phyloP scores from a whole-genome alignment of 164 flowering plant species.

The Macadamia integrifolia region DNA sequence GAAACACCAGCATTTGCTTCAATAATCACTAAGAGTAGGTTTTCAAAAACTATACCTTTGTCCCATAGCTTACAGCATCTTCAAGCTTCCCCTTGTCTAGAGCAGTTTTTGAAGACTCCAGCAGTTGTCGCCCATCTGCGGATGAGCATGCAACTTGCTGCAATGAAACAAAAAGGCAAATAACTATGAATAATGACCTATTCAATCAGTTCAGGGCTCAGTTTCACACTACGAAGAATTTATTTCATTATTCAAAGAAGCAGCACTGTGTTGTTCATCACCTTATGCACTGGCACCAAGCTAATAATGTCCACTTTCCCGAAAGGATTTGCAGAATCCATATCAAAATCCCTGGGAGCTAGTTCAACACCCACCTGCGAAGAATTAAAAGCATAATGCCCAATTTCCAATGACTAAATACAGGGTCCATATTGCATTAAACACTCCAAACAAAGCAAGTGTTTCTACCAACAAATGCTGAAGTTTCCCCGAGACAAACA shows the following conservation, averaged over 20 bases:
- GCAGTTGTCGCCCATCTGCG: conserved; percentile 95
- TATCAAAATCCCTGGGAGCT: conserved; percentile 90
- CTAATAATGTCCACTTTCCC: conserved; percentile 67
- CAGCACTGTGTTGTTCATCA: conserved; percentile 18
- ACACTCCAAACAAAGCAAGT: neutral
- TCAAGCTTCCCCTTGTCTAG: conserved; percentile 98
- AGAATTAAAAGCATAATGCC: conserved; percentile 4
- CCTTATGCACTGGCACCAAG: conserved; percentile 95
- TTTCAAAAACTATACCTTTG: conserved; percentile 59
- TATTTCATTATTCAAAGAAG: conserved; percentile 8
- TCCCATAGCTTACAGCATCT: conserved; percentile 94
- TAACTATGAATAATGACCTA: neutral
- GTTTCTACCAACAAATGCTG: neutral
- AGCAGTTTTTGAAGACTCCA: conserved; percentile 97
- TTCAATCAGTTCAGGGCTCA: neutral
- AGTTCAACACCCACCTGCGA: conserved; percentile 88
- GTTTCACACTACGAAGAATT: neutral
- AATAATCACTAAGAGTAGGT: neutral
- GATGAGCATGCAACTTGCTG: conserved; percentile 99
- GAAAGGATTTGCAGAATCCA: conserved; percentile 85
- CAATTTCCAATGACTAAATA: conserved; percentile 2
- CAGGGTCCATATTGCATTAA: neutral
- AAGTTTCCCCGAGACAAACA: neutral
- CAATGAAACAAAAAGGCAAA: conserved; percentile 15
- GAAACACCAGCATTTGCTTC: neutral